Conservation (phyloP, 257 asterid species). For the Solanum medicagineum region DNA sequence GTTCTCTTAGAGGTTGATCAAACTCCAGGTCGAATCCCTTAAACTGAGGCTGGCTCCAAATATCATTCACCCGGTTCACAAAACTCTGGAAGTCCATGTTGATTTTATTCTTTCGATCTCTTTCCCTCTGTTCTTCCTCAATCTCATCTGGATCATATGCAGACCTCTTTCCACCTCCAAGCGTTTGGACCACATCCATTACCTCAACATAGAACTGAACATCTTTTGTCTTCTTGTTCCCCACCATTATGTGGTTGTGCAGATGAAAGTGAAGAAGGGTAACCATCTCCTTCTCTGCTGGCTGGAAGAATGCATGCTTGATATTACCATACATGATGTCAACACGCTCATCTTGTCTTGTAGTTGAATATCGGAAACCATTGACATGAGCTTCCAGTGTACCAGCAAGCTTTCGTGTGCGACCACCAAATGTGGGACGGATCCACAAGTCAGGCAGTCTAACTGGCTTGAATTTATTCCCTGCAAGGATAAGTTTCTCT, state of each 20-base stretch:
- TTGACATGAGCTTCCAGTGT: slow-evolving; percentile 15
- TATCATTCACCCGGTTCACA: slow-evolving; percentile 15
- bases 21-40: slow-evolving; percentile 16
- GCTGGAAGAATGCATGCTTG: slow-evolving; percentile 23
- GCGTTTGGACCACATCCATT: slow-evolving; percentile 17
- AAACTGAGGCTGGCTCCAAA: slow-evolving; percentile 20
- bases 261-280: slow-evolving; percentile 21
- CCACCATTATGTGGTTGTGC: slow-evolving; percentile 24
- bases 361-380: slow-evolving; percentile 16
- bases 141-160: slow-evolving; percentile 22
- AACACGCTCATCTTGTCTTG: slow-evolving; percentile 14
- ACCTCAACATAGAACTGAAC: slow-evolving; percentile 27
- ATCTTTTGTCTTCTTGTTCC: slow-evolving; percentile 25
- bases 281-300: slow-evolving; percentile 25
- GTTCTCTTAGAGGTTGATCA: slow-evolving; percentile 21
- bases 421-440: slow-evolving; percentile 17
- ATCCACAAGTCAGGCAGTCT: slow-evolving; percentile 7
- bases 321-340: slow-evolving; percentile 16
- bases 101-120: slow-evolving; percentile 12
- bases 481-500: slow-evolving; percentile 15
- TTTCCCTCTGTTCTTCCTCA: slow-evolving; percentile 21
- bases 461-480: slow-evolving; percentile 15
- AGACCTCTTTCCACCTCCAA: slow-evolving; percentile 18
- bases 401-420: slow-evolving; percentile 16
- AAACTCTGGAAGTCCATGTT: slow-evolving; percentile 15